Conservation (phyloP, 169 alveolate species). For the Cryptosporidium ubiquitum region DNA sequence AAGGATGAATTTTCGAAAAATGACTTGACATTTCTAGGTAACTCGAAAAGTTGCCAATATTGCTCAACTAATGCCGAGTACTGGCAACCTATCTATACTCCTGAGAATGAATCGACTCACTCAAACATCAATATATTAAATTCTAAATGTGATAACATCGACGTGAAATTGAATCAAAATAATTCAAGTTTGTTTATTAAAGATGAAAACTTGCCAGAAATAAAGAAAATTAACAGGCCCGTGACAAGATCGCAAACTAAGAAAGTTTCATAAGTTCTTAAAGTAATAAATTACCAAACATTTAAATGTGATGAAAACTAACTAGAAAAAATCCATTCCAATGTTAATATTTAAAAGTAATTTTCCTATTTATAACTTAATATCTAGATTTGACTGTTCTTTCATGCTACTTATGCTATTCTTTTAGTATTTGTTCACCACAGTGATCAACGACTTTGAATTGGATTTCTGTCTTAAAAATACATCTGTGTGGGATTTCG, state of each 20-base stretch:
- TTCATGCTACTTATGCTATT: background rate
- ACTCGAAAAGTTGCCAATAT: background rate
- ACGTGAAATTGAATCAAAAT: background rate
- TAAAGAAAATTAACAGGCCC: slow-evolving; percentile 18
- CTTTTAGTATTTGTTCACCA: background rate
- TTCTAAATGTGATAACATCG: background rate
- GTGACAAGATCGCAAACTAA: slow-evolving; percentile 53
- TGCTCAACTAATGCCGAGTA: background rate
- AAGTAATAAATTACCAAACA: background rate
- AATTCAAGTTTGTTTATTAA: background rate
- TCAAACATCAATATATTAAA: background rate
- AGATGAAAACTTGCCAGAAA: background rate
- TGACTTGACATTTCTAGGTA: background rate
- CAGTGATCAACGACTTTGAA: background rate
- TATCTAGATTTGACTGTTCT: background rate
- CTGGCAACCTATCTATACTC: background rate
- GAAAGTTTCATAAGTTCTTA: background rate
- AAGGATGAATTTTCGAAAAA: background rate
- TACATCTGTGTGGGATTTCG: background rate
- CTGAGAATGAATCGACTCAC: background rate
- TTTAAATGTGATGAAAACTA: no score
- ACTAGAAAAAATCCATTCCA: background rate
- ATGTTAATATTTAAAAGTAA: background rate
- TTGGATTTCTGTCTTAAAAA: background rate
- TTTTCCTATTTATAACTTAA: no score